A percentile compares a stretch with the other conserved stretches of the same genome.
phyloP scores from a whole-genome alignment of 208 protist species.

The Wallacemonas sp. region DNA sequence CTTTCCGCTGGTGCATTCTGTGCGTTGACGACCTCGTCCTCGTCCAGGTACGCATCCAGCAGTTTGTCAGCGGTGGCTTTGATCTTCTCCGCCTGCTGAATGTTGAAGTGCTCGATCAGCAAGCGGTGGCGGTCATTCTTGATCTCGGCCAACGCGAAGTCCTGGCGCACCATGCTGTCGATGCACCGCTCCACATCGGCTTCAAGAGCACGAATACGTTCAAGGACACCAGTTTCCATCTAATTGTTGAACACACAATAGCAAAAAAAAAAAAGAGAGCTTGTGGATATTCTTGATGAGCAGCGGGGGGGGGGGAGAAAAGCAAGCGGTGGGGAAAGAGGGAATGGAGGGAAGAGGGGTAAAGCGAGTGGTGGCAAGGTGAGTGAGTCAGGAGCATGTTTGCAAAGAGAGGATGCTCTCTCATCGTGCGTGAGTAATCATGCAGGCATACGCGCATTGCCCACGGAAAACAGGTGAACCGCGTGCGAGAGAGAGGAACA shows the following conservation, averaged over 20 bases:
- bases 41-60: slow-evolving; percentile 82
- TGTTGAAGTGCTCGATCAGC: slow-evolving; percentile 75
- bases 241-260: slow-evolving; percentile 11
- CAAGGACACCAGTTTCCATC: slow-evolving; percentile 71
- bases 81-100: slow-evolving; percentile 57
- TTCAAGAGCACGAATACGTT: slow-evolving; percentile 79
- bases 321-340: no score
- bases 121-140: slow-evolving; percentile 75
- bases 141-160: slow-evolving; percentile 53
- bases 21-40: slow-evolving; percentile 77
- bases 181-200: slow-evolving; percentile 78
- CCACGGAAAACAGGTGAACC: no score
- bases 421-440: no score
- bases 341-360: no score
- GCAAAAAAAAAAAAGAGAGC: no score
- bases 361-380: no score
- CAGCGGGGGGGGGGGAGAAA: no score
- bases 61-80: slow-evolving; percentile 67
- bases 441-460: no score
- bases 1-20: slow-evolving; percentile 57
- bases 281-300: no score
- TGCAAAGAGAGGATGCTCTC: no score
- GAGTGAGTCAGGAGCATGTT: no score
- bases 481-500: no score
- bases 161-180: slow-evolving; percentile 85